Conservation (phyloP, 805 yeast species). For the Monosporozyma aerobia region DNA sequence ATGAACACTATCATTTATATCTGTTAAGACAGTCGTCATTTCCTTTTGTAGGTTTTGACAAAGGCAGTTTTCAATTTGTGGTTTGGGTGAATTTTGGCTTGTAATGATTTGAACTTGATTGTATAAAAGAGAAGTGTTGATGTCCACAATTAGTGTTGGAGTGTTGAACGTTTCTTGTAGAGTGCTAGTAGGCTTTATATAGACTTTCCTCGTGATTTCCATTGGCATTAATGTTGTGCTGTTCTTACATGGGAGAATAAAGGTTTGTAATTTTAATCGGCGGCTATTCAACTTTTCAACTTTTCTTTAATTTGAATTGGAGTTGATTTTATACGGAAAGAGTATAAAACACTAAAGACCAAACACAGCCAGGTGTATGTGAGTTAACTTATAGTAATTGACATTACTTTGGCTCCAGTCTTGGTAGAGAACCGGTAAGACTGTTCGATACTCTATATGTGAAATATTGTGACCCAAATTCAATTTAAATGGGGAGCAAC, state of each 20-base stretch:
- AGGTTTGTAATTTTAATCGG: background rate
- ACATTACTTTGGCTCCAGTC: no score
- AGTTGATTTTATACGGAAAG: background rate
- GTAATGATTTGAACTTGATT: background rate
- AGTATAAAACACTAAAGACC: no score
- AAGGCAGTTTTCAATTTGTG: background rate
- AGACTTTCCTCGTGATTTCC: constrained; percentile 5
- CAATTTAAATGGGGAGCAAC: no score
- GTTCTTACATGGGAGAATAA: background rate
- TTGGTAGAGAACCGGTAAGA: no score
- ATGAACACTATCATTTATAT: background rate
- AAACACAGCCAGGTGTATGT: no score
- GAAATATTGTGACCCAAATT: no score
- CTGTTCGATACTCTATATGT: no score
- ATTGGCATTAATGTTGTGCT: background rate
- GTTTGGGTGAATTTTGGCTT: background rate
- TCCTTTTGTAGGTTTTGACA: background rate
- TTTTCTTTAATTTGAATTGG: background rate
- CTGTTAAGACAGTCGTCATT: background rate
- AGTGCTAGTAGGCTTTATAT: background rate
- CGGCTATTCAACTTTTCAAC: background rate
- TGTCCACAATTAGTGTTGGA: constrained; percentile 3
- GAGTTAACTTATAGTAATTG: no score
- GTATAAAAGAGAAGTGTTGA: constrained; percentile 3
- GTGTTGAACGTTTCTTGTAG: background rate